A percentile compares a stretch with the other conserved stretches of the same genome.
Evolutionary conservation across 164 flowering plant species (phyloP).

Genomic region (Chimonanthus praecox): DNA sequence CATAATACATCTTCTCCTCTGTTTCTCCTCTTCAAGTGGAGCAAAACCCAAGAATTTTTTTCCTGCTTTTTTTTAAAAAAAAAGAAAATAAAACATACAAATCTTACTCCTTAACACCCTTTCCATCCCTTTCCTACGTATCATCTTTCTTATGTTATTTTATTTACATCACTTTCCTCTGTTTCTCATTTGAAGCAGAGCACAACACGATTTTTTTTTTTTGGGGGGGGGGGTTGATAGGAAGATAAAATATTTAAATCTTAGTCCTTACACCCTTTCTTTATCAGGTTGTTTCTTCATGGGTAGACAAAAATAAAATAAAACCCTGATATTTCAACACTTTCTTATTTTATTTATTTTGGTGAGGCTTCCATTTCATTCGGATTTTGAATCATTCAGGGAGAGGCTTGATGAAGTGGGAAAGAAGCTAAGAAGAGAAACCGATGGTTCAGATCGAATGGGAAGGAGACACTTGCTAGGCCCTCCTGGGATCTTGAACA

Average conservation of each 20-base stretch:
- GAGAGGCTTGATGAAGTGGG: constrained; percentile 74
- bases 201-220: too few relatives aligned
- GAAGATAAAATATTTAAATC: background rate
- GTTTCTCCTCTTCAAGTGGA: background rate
- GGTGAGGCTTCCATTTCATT: background rate
- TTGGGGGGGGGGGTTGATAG: too few relatives aligned
- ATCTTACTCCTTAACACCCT: background rate
- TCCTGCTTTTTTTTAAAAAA: constrained; percentile 1
- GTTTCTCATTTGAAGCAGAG: too few relatives aligned
- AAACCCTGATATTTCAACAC: background rate
- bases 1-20: background rate
- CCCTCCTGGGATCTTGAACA: constrained; percentile 63
- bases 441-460: constrained; percentile 48
- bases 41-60: constrained; percentile 2
- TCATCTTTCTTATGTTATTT: too few relatives aligned
- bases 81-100: background rate
- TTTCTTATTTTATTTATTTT: background rate
- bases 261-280: background rate
- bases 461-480: constrained; percentile 69
- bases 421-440: constrained; percentile 73
- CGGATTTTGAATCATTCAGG: constrained; percentile 21
- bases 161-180: too few relatives aligned
- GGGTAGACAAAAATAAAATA: background rate
- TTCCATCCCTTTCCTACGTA: background rate
- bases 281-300: constrained; percentile 1